phyloP scores from a whole-genome alignment of 1,139 yeast species.

The Suhomyces taliae region DNA sequence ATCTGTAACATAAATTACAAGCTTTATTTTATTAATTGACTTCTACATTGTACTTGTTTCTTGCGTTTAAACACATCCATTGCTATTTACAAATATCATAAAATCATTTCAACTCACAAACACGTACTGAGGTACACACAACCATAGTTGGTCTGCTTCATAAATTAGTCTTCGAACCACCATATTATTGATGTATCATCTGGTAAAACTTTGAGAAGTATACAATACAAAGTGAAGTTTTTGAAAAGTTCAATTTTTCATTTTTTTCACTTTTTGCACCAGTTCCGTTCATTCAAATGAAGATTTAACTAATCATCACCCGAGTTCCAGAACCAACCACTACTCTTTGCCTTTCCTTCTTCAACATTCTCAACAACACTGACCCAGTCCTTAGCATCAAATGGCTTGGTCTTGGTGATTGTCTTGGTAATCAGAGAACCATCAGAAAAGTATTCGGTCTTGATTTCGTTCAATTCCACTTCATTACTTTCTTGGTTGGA shows the following conservation, averaged over 20 bases:
- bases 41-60: too few relatives aligned
- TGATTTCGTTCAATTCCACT: constrained; percentile 52
- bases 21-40: background rate
- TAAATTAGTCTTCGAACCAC: too few relatives aligned
- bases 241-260: too few relatives aligned
- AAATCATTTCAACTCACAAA: background rate
- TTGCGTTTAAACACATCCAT: too few relatives aligned
- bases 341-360: constrained; percentile 2
- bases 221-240: too few relatives aligned
- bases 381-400: constrained; percentile 34
- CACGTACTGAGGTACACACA: background rate
- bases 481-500: constrained; percentile 55
- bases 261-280: too few relatives aligned
- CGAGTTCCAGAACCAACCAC: constrained; percentile 19
- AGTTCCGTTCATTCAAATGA: too few relatives aligned
- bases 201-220: too few relatives aligned
- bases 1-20: too few relatives aligned
- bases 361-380: constrained; percentile 24
- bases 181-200: too few relatives aligned
- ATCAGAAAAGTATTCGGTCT: constrained; percentile 59
- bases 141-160: too few relatives aligned
- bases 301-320: constrained; percentile 2
- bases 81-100: background rate
- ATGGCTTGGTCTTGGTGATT: constrained; percentile 38
- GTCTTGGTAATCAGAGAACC: constrained; percentile 55